phyloP scores from a whole-genome alignment of 1,139 yeast species.

The Pichiaceae sp. region DNA sequence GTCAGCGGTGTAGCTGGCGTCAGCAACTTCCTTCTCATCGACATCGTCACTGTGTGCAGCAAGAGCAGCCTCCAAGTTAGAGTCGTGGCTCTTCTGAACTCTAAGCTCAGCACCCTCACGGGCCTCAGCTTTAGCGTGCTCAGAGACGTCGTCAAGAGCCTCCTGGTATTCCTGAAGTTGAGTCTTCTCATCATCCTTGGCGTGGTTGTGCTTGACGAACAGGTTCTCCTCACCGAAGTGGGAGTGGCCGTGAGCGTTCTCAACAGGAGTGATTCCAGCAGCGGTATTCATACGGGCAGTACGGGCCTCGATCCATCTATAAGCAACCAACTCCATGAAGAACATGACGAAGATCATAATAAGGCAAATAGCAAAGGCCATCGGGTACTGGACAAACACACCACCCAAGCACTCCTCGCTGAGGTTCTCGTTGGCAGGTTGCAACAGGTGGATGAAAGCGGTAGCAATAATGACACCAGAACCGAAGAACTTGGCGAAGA shows the following conservation, averaged over 20 bases:
- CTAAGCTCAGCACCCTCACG: background rate
- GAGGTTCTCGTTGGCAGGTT: slow-evolving; percentile 61
- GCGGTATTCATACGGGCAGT: slow-evolving; percentile 6
- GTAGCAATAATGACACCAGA: slow-evolving; percentile 90
- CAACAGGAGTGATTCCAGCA: slow-evolving; percentile 6
- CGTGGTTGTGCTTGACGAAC: slow-evolving; percentile 5
- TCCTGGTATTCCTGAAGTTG: background rate
- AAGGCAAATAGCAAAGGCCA: slow-evolving; percentile 58
- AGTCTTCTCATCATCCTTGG: slow-evolving; percentile 12
- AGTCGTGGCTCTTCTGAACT: background rate
- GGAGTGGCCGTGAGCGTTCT: slow-evolving; percentile 33
- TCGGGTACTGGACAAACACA: slow-evolving; percentile 47
- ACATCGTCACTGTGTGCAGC: background rate
- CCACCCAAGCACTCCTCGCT: slow-evolving; percentile 46
- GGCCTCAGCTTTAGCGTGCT: background rate
- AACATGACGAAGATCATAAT: slow-evolving; percentile 44
- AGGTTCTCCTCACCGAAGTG: slow-evolving; percentile 37
- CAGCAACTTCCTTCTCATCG: slow-evolving; percentile 1
- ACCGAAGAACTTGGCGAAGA: slow-evolving; percentile 76
- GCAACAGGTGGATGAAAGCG: slow-evolving; percentile 73
- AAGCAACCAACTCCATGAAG: slow-evolving; percentile 48
- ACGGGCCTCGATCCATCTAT: slow-evolving; percentile 38
- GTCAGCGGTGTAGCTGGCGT: background rate
- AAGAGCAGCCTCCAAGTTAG: background rate
- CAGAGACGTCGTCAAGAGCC: background rate